Conservation (phyloP, 73 alveolate genomes). For the Urostyla sp. region DNA sequence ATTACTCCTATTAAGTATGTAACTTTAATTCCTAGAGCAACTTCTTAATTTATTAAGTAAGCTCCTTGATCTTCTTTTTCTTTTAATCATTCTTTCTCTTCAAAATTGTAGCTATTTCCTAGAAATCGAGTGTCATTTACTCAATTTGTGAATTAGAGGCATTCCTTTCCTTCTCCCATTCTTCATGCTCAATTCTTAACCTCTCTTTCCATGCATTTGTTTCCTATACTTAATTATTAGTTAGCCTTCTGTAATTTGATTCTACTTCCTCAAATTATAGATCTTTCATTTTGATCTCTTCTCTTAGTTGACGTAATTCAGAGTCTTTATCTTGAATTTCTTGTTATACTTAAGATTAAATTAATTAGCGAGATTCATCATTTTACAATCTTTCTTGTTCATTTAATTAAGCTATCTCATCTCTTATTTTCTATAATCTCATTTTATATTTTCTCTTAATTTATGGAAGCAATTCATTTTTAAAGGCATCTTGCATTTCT, state of each 20-base stretch:
- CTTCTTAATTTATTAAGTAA: neutral
- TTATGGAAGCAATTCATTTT: conserved; percentile 6
- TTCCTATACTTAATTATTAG: neutral
- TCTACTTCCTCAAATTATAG: conserved; percentile 22
- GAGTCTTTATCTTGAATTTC: conserved; percentile 38
- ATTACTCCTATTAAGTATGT: no score
- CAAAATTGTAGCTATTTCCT: conserved; percentile 18
- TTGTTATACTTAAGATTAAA: neutral
- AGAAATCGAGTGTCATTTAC: neutral
- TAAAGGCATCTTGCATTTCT: conserved; percentile 24
- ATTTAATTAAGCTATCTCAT: neutral
- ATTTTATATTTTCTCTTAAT: conserved; percentile 11
- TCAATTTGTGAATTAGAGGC: conserved; percentile 11
- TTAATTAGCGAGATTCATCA: neutral
- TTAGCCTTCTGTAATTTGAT: neutral
- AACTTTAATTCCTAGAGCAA: neutral
- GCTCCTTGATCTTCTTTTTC: conserved; percentile 32
- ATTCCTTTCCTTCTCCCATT: neutral
- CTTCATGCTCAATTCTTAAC: neutral
- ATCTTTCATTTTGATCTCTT: neutral
- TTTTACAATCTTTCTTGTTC: conserved; percentile 15
- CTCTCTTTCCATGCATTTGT: neutral
- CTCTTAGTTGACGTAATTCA: conserved; percentile 24
- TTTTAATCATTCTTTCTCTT: conserved; percentile 21
- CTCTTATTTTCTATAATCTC: neutral